These are phyloP conservation scores for Fragaria vesca DNA, from an alignment of 306 rosid species.

Conservation along the genomic window DNA sequence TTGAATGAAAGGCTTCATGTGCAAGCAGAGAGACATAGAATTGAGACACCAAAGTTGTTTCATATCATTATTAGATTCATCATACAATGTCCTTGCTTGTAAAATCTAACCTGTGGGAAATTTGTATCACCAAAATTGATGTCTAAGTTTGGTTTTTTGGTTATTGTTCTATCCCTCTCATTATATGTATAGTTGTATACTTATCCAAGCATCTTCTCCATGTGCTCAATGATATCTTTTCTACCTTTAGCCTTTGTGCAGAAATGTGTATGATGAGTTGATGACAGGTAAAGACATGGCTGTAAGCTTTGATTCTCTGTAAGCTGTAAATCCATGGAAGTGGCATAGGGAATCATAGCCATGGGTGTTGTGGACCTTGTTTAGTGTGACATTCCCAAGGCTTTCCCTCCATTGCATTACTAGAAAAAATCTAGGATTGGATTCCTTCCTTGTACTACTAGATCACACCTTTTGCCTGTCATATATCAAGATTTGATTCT, in stretches of 20 bases:
- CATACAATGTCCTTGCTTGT: not conserved
- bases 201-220: conserved; percentile 10
- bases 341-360: conserved; percentile 1
- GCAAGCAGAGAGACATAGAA: not conserved
- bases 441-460: not conserved
- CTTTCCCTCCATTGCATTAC: not conserved
- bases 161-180: not conserved
- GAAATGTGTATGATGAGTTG: not conserved
- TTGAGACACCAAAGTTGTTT: conserved; percentile 7
- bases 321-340: conserved; percentile 18
- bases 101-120: conserved; percentile 7
- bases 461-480: not conserved
- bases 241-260: not conserved
- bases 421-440: not conserved
- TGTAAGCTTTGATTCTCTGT: not conserved
- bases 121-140: not conserved
- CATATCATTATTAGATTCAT: not conserved
- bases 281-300: conserved; percentile 10
- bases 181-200: not conserved
- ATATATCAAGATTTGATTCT: not conserved
- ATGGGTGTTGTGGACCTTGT: conserved; percentile 10
- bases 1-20: not conserved
- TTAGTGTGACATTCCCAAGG: conserved; percentile 13
- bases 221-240: not conserved
- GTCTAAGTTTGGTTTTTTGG: not conserved